A percentile compares a stretch with the other conserved stretches of the same genome.
These are phyloP conservation scores for Coprinopsis sp. DNA, from an alignment of 768 basidiomycete species.

Conservation along the genomic window DNA sequence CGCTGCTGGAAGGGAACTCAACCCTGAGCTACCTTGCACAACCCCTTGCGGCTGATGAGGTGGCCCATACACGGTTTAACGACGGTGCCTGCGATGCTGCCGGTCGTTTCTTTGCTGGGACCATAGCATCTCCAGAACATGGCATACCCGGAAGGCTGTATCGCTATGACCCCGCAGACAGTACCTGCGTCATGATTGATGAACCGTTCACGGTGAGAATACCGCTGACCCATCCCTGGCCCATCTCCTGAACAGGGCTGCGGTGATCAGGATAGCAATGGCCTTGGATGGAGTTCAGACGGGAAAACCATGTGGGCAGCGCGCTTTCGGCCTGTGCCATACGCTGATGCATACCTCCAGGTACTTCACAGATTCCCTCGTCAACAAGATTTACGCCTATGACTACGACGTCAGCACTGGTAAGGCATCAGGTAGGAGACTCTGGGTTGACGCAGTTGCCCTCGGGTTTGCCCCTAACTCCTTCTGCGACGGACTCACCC, in stretches of 20 bases:
- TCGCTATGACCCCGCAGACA: constrained; percentile 49
- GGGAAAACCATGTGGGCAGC: constrained; percentile 51
- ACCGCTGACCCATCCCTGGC: neutral
- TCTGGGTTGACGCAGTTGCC: constrained; percentile 53
- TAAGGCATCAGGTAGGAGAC: constrained; percentile 48
- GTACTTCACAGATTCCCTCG: constrained; percentile 66
- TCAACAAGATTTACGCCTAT: constrained; percentile 56
- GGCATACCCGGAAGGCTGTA: constrained; percentile 54
- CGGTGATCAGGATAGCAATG: constrained; percentile 52
- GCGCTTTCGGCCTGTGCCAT: constrained; percentile 1
- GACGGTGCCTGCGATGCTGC: constrained; percentile 64
- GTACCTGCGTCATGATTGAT: constrained; percentile 48
- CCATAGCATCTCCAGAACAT: constrained; percentile 46
- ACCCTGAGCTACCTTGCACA: constrained; percentile 44
- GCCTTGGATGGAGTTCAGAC: constrained; percentile 60
- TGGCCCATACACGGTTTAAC: constrained; percentile 55
- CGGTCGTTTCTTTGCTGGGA: constrained; percentile 67
- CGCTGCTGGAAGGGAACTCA: constrained; percentile 40
- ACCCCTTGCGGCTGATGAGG: constrained; percentile 43
- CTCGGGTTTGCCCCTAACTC: constrained; percentile 45
- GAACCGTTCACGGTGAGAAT: constrained; percentile 56
- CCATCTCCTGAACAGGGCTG: constrained; percentile 6
- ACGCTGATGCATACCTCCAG: constrained; percentile 28
- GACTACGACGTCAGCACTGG: constrained; percentile 59
- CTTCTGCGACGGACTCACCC: constrained; percentile 62